Evolutionary conservation across 1,284 basidiomycete species (phyloP).

Genomic region (Puccinia triticina): DNA sequence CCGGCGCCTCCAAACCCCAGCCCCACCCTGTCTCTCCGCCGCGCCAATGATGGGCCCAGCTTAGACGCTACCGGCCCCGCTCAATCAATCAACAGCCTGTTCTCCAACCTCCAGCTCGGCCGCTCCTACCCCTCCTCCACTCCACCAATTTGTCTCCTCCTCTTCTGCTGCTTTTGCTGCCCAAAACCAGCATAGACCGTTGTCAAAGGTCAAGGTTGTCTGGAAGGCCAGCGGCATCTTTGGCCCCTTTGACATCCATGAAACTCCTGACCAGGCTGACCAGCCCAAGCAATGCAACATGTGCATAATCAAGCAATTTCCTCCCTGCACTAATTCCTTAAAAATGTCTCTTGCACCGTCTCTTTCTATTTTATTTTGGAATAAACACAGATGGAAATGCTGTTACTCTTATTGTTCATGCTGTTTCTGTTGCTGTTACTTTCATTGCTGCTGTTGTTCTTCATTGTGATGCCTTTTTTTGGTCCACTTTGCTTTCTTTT

Average conservation of each 20-base stretch:
- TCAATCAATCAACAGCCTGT: conserved; percentile 15
- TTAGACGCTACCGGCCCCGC: not conserved
- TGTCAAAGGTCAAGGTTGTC: conserved; percentile 6
- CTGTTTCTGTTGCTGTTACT: no score
- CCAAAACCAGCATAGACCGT: not conserved
- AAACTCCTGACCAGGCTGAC: not conserved
- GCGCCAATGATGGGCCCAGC: not conserved
- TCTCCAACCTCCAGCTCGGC: conserved; percentile 15
- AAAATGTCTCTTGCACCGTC: no score
- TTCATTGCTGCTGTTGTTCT: no score
- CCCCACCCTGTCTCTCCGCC: not conserved
- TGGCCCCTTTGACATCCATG: not conserved
- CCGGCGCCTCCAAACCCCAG: not conserved
- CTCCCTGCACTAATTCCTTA: no score
- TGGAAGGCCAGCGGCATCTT: conserved; percentile 32
- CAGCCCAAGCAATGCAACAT: not conserved
- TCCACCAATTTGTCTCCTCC: not conserved
- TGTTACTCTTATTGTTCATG: no score
- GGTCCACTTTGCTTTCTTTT: no score
- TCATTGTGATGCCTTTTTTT: no score
- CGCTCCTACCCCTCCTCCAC: not conserved
- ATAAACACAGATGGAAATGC: no score
- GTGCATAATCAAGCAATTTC: no score
- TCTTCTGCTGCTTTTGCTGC: not conserved
- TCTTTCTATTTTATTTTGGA: no score